phyloP scores from a whole-genome alignment of 129 eudicot species.

The Dittrichia graveolens region DNA sequence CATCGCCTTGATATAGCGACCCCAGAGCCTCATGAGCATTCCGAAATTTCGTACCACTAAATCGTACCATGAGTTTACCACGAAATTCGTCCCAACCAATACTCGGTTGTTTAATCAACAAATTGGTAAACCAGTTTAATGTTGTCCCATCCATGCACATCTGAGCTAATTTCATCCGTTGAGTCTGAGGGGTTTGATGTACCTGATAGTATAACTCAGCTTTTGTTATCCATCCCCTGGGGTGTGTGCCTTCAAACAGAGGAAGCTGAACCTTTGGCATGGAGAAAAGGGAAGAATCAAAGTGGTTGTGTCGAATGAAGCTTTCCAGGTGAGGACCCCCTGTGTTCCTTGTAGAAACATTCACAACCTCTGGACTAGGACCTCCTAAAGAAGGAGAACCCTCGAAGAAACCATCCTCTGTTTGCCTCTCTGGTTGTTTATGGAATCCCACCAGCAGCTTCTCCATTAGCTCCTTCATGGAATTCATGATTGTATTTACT shows the following conservation, averaged over 20 bases:
- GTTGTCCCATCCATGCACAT: constrained; percentile 8
- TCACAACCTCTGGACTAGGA: too few relatives aligned
- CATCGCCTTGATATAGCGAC: neutral
- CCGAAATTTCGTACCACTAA: neutral
- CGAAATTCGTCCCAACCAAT: neutral
- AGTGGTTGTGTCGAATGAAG: too few relatives aligned
- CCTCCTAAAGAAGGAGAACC: too few relatives aligned
- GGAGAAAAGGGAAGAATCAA: too few relatives aligned
- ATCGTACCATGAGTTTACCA: neutral
- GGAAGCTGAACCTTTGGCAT: neutral
- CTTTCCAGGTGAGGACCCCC: too few relatives aligned
- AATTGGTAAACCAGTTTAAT: neutral
- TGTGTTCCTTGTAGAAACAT: too few relatives aligned
- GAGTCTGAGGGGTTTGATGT: neutral
- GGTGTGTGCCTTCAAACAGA: neutral
- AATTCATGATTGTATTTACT: too few relatives aligned
- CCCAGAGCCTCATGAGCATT: constrained; percentile 7
- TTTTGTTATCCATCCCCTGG: neutral
- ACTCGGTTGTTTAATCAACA: neutral
- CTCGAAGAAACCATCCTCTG: too few relatives aligned
- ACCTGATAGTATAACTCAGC: neutral
- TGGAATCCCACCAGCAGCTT: too few relatives aligned
- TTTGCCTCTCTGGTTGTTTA: too few relatives aligned
- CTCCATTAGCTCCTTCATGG: too few relatives aligned
- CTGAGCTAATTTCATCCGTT: neutral